These are phyloP conservation scores for Huiozyma naganishii DNA, from an alignment of 805 yeast species.

Conservation along the genomic window DNA sequence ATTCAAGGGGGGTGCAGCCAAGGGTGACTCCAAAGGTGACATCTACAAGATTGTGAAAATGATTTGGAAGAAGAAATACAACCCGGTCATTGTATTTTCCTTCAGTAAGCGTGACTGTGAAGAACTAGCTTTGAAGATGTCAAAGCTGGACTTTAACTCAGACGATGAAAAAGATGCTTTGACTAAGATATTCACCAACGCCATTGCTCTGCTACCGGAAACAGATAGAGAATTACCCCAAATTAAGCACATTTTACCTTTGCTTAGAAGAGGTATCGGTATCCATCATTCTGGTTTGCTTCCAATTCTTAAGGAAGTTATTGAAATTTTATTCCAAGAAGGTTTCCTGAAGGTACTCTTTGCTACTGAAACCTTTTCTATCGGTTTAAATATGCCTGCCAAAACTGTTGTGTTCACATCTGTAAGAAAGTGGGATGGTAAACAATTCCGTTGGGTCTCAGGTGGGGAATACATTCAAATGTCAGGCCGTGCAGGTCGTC, in stretches of 20 bases:
- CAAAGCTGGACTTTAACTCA: conserved; percentile 85
- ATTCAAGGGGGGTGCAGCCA: conserved; percentile 65
- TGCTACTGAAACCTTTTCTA: conserved; percentile 97
- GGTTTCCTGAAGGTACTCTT: conserved; percentile 88
- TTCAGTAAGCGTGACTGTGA: conserved; percentile 97
- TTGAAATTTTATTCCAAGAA: conserved; percentile 93
- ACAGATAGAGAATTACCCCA: conserved; percentile 89
- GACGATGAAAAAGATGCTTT: conserved; percentile 90
- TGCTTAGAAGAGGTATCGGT: conserved; percentile 91
- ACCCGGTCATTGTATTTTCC: conserved; percentile 98
- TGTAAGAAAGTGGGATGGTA: conserved; percentile 97
- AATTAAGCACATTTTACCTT: conserved; percentile 81
- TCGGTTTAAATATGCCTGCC: conserved; percentile 98
- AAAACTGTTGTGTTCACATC: conserved; percentile 96
- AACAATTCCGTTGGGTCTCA: conserved; percentile 95
- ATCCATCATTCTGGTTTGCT: conserved; percentile 95
- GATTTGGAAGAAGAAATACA: conserved; percentile 94
- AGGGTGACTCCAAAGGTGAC: conserved; percentile 65
- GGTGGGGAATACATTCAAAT: conserved; percentile 99
- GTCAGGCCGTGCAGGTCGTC: conserved; percentile 99
- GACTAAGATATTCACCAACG: conserved; percentile 82
- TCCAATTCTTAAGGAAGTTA: conserved; percentile 88
- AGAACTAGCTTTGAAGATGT: conserved; percentile 85
- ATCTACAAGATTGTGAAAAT: conserved; percentile 93
- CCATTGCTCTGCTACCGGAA: conserved; percentile 78